phyloP scores from a whole-genome alignment of 2,329 filamentous ascomycete species.

The Sarocladiaceae sp. region DNA sequence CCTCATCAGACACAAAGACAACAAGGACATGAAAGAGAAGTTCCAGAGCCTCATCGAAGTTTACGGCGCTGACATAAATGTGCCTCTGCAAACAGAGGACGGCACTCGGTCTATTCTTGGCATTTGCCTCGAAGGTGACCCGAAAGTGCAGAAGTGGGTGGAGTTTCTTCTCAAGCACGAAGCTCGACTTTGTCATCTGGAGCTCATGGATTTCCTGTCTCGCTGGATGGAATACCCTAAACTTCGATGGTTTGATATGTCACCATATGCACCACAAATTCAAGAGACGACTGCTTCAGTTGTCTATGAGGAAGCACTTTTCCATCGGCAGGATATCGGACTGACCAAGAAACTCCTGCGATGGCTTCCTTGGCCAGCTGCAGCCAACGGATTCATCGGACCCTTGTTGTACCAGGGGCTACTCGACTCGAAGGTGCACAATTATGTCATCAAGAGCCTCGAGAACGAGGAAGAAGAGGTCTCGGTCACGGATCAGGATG shows the following conservation, averaged over 20 bases:
- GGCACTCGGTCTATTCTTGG: background rate
- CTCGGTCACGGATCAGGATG: background rate
- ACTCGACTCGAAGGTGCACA: background rate
- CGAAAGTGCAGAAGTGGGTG: background rate
- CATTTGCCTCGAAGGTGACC: background rate
- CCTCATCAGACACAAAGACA: background rate
- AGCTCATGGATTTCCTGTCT: background rate
- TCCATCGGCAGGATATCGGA: background rate
- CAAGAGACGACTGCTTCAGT: background rate
- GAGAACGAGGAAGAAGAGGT: background rate
- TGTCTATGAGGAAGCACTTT: background rate
- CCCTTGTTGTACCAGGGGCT: background rate
- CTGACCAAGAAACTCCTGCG: background rate
- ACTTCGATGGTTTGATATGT: background rate
- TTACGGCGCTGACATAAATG: background rate
- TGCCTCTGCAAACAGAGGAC: background rate
- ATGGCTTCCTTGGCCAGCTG: conserved; percentile 1
- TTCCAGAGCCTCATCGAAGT: conserved; percentile 2
- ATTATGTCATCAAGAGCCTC: background rate
- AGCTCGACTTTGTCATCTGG: background rate
- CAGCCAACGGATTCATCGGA: background rate
- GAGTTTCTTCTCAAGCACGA: background rate
- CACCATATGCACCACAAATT: background rate
- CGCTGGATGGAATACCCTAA: background rate
- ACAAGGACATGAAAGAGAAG: background rate